Base-by-base conservation (phyloP, 2,329 filamentous ascomycete species). In the Ophiostoma populinum region DNA sequence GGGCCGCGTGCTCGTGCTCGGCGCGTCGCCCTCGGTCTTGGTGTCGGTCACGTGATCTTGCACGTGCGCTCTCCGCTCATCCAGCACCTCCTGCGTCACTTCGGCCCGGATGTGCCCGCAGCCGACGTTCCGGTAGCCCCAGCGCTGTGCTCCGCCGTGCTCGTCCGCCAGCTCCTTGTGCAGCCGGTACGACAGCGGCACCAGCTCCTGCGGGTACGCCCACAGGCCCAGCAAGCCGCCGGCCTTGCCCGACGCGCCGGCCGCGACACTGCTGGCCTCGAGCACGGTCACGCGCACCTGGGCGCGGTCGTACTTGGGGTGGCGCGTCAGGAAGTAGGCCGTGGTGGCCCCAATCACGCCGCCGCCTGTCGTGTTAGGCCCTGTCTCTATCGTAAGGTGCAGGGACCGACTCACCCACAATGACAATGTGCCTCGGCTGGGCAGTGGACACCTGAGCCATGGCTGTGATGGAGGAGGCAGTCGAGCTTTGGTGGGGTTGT, bases 181-280 rank as follows among this genome's bases (percentile, higher is more conserved):
- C 12, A 95, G 63, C 32, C 66, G 67, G 55, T 85, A 95, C 39
- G 81, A 92, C 27, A 95, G 61, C 1, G 81, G 81, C 0, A 94
- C 87, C 25, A 95, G 72, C 47, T 70, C 77, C 38, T 62, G 63
- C 0, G 90, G 90, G 50, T 93, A 94, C 1, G 87, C 90, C 85
- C 87, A 95, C 12, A 86, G 62, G 1, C 77, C 90, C 16, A 98
- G 66, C 5, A 98, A 64, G 1, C 90, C 90, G 12, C 90, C 90
- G 0, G 90, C 87, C 58, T 94, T 95, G 26, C 90, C 90, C 7
- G 85, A 93, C 24, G 90, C 87, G 17, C 81, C 87, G n/a, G 82
- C 73, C 6, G 90, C 90, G 43, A 95, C 76, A 29, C 75, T 13
- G 3, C 74, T 75, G 1, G 90, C 85, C 61, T 98, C 90, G 36